Evolutionary conservation across 108 stramenopile genomes (phyloP), one percentile per base, ranked within the genome.

Genomic region (Skeletonema menzelii): DNA sequence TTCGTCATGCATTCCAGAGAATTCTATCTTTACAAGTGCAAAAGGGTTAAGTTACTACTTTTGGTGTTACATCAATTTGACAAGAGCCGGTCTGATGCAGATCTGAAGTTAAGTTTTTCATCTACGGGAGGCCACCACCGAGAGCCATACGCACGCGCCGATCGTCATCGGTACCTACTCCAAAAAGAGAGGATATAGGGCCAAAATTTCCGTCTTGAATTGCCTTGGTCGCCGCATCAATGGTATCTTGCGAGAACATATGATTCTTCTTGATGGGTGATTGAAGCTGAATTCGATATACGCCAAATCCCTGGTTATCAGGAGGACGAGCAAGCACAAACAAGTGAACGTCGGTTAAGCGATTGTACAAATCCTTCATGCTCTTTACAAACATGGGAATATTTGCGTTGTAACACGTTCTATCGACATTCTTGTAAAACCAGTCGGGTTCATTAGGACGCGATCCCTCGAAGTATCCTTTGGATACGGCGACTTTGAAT

Each of bases 381-480:
- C 14, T 63, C 24, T 42, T 11, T 20, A 12, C 13, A 59, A 71
- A 63, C n/a, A 71, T 71, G 7, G 17, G 15, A 13, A 63, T 19
- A 42, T 71, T 32, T 4, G 31, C 31, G 31, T 32, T 32, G 31
- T 32, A 32, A 32, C 31, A 42, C 1, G 15, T 42, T 42, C 40
- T 42, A n/a, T 42, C 40, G 4, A 42, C 11, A n/a, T 15, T 4
- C 70, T 72, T 72, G 31, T 32, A 32, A 32, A 32, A 32, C 31
- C 31, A 71, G n/a, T 71, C 14, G 10, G 7, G 12, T 63, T 71
- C 22, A 17, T 24, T 26, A 7, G 70, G 70, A 27, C 70, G 20
- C 3, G 70, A 66, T 22, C 70, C 70, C 19, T 72, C 65, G 6
- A 72, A 56, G 14, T 72, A 72, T 66, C 46, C 70, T 20, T 24